These are phyloP conservation scores for Novakomyces olei DNA, from an alignment of 805 yeast species.

Conservation along the genomic window DNA sequence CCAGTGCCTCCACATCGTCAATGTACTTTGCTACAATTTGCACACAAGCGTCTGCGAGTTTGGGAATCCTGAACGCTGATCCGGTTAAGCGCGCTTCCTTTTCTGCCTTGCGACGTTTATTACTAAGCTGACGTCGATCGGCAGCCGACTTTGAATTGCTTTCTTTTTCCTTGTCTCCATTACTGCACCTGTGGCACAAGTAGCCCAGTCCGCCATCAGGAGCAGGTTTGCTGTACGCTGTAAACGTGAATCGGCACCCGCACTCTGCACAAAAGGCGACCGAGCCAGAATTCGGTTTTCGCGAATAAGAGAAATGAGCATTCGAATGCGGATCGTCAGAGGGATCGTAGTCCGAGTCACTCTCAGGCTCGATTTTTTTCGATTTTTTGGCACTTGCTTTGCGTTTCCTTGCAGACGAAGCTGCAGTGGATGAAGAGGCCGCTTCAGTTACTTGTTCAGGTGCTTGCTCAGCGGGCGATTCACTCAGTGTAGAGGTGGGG, in stretches of 20 bases:
- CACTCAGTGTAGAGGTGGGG: not conserved
- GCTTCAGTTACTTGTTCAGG: not conserved
- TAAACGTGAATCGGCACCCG: conserved; percentile 31
- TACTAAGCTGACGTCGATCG: too few species aligned
- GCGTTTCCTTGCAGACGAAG: not conserved
- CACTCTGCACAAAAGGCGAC: conserved; percentile 45
- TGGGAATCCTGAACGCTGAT: conserved; percentile 48
- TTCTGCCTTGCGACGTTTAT: too few species aligned
- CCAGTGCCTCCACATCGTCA: conserved; percentile 56
- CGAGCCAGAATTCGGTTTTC: conserved; percentile 9
- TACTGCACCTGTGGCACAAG: conserved; percentile 46
- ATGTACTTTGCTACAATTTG: conserved; percentile 41
- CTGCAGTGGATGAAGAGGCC: conserved; percentile 1
- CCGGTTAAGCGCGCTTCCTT: conserved; percentile 57
- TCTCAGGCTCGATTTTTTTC: conserved; percentile 7
- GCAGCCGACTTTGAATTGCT: conserved; percentile 25
- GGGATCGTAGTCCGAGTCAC: conserved; percentile 8
- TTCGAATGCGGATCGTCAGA: conserved; percentile 4
- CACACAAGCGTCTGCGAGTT: conserved; percentile 68
- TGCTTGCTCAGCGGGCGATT: not conserved
- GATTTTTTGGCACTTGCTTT: not conserved
- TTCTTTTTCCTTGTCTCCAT: conserved; percentile 24
- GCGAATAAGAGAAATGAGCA: not conserved
- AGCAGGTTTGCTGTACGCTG: conserved; percentile 39
- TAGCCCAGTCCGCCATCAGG: conserved; percentile 18